These are phyloP conservation scores for Calvatia gigantea DNA, from an alignment of 768 basidiomycete species.

Conservation along the genomic window DNA sequence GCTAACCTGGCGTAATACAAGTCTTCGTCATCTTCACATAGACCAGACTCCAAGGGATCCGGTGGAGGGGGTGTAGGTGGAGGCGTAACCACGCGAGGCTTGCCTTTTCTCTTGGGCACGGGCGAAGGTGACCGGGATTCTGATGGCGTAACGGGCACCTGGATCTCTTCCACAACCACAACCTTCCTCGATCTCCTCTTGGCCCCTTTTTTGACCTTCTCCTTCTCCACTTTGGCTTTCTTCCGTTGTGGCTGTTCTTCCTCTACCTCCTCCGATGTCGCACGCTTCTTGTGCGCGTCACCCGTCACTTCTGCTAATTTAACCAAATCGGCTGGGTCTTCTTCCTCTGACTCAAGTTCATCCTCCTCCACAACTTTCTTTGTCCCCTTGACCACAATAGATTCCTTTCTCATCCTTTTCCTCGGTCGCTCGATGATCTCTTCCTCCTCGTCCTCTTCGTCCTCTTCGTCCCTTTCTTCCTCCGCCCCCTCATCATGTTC, in stretches of 20 bases:
- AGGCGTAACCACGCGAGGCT: constrained; percentile 29
- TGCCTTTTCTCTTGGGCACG: constrained; percentile 26
- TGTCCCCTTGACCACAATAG: constrained; percentile 26
- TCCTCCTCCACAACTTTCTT: constrained; percentile 35
- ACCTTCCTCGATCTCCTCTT: constrained; percentile 30
- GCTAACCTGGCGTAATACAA: constrained; percentile 72
- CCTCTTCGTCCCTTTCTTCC: constrained; percentile 26
- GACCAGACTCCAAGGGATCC: constrained; percentile 50
- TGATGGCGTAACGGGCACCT: constrained; percentile 42
- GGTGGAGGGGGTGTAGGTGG: constrained; percentile 47
- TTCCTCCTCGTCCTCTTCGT: constrained; percentile 22
- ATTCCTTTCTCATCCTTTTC: constrained; percentile 58
- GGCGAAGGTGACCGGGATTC: constrained; percentile 43
- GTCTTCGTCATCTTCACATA: constrained; percentile 89
- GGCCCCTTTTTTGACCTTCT: constrained; percentile 32
- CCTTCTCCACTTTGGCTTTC: constrained; percentile 31
- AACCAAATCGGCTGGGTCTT: constrained; percentile 32
- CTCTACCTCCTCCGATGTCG: constrained; percentile 36
- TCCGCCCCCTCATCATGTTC: constrained; percentile 31
- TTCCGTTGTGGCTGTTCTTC: constrained; percentile 40
- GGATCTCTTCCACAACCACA: constrained; percentile 18
- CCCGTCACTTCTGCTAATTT: constrained; percentile 25
- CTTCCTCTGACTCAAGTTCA: constrained; percentile 63
- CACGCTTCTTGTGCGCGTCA: constrained; percentile 39
- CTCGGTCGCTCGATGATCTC: constrained; percentile 41